These are phyloP conservation scores for Vicia villosa DNA, from an alignment of 306 rosid species.

Conservation along the genomic window DNA sequence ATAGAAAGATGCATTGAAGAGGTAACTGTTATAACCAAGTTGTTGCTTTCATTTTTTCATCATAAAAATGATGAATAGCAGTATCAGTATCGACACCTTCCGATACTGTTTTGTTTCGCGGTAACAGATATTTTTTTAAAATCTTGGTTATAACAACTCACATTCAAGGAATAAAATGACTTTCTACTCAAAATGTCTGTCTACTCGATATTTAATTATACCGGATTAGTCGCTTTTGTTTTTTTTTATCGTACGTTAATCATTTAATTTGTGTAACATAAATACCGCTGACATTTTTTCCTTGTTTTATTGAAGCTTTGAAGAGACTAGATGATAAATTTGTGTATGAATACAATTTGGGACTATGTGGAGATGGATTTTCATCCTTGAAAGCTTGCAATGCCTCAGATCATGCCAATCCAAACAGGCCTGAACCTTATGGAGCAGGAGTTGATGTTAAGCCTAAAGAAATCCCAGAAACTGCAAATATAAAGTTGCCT, in stretches of 20 bases:
- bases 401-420: slow-evolving; percentile 50
- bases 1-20: no score
- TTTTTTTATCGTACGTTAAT: not conserved
- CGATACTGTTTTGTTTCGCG: no score
- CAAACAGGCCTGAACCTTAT: slow-evolving; percentile 62
- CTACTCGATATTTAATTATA: not conserved
- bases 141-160: no score
- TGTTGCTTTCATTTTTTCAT: no score
- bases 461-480: slow-evolving; percentile 76
- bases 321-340: slow-evolving; percentile 77
- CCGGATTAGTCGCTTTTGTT: no score
- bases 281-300: not conserved
- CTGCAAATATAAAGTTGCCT: slow-evolving; percentile 74
- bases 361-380: slow-evolving; percentile 89
- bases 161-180: not conserved
- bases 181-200: not conserved
- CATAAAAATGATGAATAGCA: no score
- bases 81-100: no score
- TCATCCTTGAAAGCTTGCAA: slow-evolving; percentile 65
- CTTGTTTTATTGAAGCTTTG: slow-evolving; percentile 57
- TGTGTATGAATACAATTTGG: slow-evolving; percentile 65
- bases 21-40: no score
- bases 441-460: slow-evolving; percentile 47
- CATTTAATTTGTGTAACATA: not conserved
- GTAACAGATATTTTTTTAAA: no score